Percentiles rank a stretch among this genome's conserved stretches.
These are phyloP conservation scores for Aegle marmelos DNA, from an alignment of 345 rosid species.

Conservation along the genomic window DNA sequence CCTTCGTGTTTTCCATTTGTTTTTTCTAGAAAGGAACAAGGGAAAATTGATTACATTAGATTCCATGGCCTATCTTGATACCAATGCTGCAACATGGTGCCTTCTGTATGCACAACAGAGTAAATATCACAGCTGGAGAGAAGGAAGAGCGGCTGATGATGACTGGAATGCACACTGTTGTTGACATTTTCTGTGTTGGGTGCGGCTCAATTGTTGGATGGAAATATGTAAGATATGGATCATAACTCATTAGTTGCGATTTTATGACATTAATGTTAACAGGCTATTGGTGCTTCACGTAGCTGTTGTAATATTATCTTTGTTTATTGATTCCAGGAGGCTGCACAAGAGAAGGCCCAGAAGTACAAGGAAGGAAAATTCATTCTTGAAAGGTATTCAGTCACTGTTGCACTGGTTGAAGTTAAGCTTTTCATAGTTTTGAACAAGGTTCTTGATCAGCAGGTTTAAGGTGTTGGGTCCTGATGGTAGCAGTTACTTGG, in stretches of 20 bases:
- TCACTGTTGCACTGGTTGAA: neutral
- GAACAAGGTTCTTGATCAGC: slow-evolving; percentile 18
- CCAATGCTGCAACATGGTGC: slow-evolving; percentile 9
- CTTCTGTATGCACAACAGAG: slow-evolving; percentile 34
- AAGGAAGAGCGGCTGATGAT: slow-evolving; percentile 66
- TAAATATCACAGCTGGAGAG: slow-evolving; percentile 60
- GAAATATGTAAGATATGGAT: slow-evolving; percentile 62
- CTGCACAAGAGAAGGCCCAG: slow-evolving; percentile 54
- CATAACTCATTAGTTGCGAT: neutral
- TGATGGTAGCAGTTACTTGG: slow-evolving; percentile 43
- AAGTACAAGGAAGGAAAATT: slow-evolving; percentile 84
- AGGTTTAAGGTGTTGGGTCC: slow-evolving; percentile 75
- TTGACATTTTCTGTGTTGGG: slow-evolving; percentile 71
- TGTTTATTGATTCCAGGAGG: slow-evolving; percentile 36
- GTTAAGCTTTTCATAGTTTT: slow-evolving; percentile 4
- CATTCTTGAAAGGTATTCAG: slow-evolving; percentile 61
- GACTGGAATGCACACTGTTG: slow-evolving; percentile 80
- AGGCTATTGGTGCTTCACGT: neutral
- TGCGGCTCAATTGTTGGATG: slow-evolving; percentile 85
- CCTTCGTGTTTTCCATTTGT: neutral
- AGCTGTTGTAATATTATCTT: neutral
- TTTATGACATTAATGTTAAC: neutral
- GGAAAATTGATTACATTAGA: neutral
- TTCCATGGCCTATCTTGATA: neutral
- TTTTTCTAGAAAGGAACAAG: too few relatives aligned